Conservation (phyloP, 176 grass and related monocot genomes). For the barley (Hordeum vulgare) region MorexV3_pseudomolecules_assembly NC_058520.1:609837602-609838101, state of each 20-base stretch:
- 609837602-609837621: conserved; percentile 45
- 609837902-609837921: not conserved
- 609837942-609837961: not conserved
- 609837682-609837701: not conserved
- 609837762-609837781: not conserved
- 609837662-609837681: not conserved
- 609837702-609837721: not conserved
- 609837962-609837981: not conserved
- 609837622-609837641: too few relatives aligned
- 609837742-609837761: not conserved
- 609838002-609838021: not conserved
- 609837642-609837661: conserved; percentile 44
- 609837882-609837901: not conserved
- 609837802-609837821: not conserved
- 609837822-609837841: not conserved
- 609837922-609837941: not conserved
- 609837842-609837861: not conserved
- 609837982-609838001: not conserved
- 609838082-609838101: not conserved
- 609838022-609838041: not conserved
- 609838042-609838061: not conserved
- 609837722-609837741: not conserved
- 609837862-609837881: not conserved
- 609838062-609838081: not conserved
- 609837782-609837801: not conserved